Percentiles rank a stretch among this genome's conserved stretches.
Conservation (phyloP, 1,139 yeast species). For the Kurtzmaniella quercitrusa region DNA sequence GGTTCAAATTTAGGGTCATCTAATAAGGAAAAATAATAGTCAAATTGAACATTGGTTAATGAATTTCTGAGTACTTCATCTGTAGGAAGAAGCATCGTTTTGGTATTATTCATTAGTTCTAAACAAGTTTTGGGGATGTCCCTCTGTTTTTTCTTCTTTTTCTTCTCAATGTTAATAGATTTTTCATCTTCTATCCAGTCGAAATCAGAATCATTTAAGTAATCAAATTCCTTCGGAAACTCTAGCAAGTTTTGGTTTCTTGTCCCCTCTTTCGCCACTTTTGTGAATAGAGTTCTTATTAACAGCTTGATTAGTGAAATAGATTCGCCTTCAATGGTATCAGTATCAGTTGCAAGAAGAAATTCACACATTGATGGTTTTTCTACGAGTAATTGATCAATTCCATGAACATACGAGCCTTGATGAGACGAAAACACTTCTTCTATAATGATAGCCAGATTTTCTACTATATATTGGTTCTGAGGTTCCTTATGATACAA, state of each 20-base stretch:
- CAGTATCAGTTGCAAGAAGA: constrained; percentile 17
- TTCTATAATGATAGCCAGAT: constrained; percentile 51
- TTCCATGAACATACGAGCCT: constrained; percentile 71
- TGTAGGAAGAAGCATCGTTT: constrained; percentile 35
- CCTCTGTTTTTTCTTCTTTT: constrained; percentile 9
- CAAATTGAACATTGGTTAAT: constrained; percentile 21
- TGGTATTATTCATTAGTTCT: constrained; percentile 20
- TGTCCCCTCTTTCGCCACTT: constrained; percentile 4
- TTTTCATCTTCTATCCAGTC: constrained; percentile 7
- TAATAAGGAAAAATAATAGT: constrained; percentile 29
- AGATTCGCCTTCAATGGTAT: constrained; percentile 16
- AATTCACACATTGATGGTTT: constrained; percentile 43
- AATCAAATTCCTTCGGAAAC: not conserved
- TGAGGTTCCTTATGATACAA: constrained; percentile 27
- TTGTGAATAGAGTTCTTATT: constrained; percentile 28
- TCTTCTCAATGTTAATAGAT: constrained; percentile 8
- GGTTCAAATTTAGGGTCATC: constrained; percentile 17
- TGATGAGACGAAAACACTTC: constrained; percentile 67
- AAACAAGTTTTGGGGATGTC: constrained; percentile 25
- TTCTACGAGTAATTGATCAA: constrained; percentile 46
- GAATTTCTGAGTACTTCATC: constrained; percentile 24
- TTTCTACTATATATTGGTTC: constrained; percentile 42
- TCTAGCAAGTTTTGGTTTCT: not conserved
- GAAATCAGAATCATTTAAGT: not conserved
- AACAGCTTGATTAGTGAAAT: constrained; percentile 25